Evolutionary conservation across 257 asterid species (phyloP).

Genomic region (Haberlea rhodopensis): DNA sequence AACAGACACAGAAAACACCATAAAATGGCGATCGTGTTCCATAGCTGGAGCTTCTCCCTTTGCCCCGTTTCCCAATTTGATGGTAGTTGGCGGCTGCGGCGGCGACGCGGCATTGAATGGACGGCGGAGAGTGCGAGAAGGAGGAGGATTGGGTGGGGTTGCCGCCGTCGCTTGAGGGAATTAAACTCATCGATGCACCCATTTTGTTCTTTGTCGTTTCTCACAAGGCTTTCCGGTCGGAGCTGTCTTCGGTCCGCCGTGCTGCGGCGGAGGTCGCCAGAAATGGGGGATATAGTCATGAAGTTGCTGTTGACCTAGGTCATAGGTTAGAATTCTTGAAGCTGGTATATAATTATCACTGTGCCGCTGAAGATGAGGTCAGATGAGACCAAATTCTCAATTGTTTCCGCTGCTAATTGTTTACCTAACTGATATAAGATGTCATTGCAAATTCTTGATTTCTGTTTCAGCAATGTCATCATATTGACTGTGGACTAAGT

Average conservation of each 20-base stretch:
- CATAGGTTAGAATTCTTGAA: constrained; percentile 67
- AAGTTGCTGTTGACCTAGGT: constrained; percentile 41
- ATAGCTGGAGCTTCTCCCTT: constrained; percentile 55
- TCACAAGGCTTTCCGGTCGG: constrained; percentile 71
- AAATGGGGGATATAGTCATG: constrained; percentile 27
- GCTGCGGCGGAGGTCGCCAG: constrained; percentile 53
- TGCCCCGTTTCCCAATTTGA: constrained; percentile 39
- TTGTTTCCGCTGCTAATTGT: no score
- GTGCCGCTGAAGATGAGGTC: constrained; percentile 93
- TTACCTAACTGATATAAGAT: not conserved
- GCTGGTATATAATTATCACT: constrained; percentile 67
- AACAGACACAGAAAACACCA: constrained; percentile 20
- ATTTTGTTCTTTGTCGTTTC: constrained; percentile 66
- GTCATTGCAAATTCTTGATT: not conserved
- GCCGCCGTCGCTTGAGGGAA: constrained; percentile 40
- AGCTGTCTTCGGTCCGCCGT: constrained; percentile 53
- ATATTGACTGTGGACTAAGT: not conserved
- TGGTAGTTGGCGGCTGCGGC: constrained; percentile 45
- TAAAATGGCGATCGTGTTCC: constrained; percentile 41
- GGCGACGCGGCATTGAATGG: constrained; percentile 42
- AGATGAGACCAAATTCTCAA: constrained; percentile 1
- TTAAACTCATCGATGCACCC: constrained; percentile 64
- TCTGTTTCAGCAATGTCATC: not conserved
- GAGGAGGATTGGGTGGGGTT: constrained; percentile 48
- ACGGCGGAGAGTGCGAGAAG: constrained; percentile 51